These are phyloP conservation scores for Candida xyloterini DNA, from an alignment of 805 yeast genomes.

Conservation along the genomic window DNA sequence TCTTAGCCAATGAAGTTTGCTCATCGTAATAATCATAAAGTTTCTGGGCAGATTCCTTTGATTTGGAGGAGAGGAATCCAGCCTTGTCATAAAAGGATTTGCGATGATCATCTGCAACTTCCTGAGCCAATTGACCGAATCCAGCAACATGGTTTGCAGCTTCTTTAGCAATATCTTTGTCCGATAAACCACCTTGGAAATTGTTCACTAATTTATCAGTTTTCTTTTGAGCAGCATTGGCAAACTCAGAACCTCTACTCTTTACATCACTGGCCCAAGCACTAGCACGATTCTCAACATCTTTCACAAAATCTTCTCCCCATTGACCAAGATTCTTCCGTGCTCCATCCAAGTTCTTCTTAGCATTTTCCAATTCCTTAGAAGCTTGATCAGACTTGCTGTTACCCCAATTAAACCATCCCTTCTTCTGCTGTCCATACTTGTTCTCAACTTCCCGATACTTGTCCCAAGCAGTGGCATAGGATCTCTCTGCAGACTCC, in stretches of 20 bases:
- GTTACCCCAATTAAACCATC: conserved; percentile 40
- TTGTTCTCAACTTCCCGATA: conserved; percentile 33
- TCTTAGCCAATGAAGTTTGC: conserved; percentile 25
- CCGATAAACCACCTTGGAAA: conserved; percentile 21
- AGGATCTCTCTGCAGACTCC: conserved; percentile 25
- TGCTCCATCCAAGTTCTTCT: conserved; percentile 35
- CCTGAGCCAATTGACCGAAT: conserved; percentile 46
- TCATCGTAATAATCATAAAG: conserved; percentile 24
- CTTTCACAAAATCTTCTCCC: conserved; percentile 23
- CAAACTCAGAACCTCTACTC: conserved; percentile 11
- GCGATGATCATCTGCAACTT: conserved; percentile 41
- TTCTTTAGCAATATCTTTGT: conserved; percentile 32
- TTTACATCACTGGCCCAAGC: conserved; percentile 9
- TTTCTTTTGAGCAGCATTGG: conserved; percentile 17
- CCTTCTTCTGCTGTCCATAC: conserved; percentile 30
- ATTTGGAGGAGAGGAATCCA: conserved; percentile 20
- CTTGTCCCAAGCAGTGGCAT: conserved; percentile 26
- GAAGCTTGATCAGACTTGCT: conserved; percentile 36
- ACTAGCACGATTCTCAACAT: conserved; percentile 18
- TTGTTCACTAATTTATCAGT: conserved; percentile 18
- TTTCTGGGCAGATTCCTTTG: conserved; percentile 24
- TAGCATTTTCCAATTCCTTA: conserved; percentile 34
- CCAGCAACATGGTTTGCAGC: conserved; percentile 40
- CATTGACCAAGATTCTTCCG: conserved; percentile 23
- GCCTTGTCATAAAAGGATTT: conserved; percentile 25